phyloP scores from a whole-genome alignment of 305 asterid genomes.

The Fraxinus platypoda region DNA sequence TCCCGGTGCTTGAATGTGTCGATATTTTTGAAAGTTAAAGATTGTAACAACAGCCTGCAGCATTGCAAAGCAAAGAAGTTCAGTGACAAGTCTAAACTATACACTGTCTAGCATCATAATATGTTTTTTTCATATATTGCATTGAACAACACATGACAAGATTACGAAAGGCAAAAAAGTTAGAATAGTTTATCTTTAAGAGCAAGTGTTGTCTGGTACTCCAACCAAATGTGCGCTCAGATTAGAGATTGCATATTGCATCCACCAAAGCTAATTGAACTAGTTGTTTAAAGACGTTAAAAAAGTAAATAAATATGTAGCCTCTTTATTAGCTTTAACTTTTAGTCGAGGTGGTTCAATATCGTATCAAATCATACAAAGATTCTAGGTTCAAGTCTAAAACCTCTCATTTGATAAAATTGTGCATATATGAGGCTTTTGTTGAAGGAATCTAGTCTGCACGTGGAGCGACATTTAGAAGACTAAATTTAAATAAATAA shows the following conservation, averaged over 20 bases:
- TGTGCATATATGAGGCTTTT: not conserved
- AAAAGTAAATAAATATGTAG: not conserved
- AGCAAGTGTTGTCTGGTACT: not conserved
- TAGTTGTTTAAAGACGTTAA: not conserved
- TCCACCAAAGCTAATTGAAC: not conserved
- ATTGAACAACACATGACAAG: not conserved
- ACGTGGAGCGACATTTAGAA: not conserved
- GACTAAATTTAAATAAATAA: not conserved
- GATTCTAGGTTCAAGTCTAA: not conserved
- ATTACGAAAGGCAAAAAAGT: not conserved
- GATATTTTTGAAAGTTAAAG: constrained; percentile 53
- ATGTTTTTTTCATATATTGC: not conserved
- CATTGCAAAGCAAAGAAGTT: constrained; percentile 1
- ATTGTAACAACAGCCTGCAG: constrained; percentile 52
- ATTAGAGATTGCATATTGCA: not conserved
- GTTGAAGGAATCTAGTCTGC: not conserved
- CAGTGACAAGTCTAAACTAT: not conserved
- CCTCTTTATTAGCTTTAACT: not conserved
- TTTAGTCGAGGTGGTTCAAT: not conserved
- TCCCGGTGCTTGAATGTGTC: constrained; percentile 41
- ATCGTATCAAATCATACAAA: not conserved
- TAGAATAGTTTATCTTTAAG: not conserved
- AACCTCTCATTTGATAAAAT: not conserved
- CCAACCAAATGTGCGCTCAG: not conserved
- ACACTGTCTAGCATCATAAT: not conserved